Base-by-base conservation (phyloP, 768 basidiomycete genomes). In the Termitomyces sp. region DNA sequence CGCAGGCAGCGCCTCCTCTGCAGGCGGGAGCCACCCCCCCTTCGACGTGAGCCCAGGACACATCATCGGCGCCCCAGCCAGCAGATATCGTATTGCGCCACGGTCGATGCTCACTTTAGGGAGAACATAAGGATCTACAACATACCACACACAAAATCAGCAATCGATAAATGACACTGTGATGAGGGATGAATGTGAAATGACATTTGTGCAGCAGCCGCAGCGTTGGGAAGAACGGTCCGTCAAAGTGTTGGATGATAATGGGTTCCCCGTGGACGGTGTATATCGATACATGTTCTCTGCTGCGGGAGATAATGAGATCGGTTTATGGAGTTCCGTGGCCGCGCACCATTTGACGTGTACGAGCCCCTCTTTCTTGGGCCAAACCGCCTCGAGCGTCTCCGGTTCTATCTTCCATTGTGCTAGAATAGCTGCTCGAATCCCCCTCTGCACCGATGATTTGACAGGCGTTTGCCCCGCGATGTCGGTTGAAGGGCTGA, bases 171-270 rank as follows among this genome's bases (percentile, higher is more conserved):
- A 31, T 31, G 39, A 16, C 23, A 45, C 35, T 52, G 50, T 39
- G 44, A 45, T 33, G 49, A 38, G 36, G 53, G 41, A 35, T 49
- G 25, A 3, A n/a, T 1, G 22, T 13, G n/a, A 32, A 70, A 83
- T 62, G 67, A 96, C 97, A 99, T 76, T 91, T 89, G 73, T 99
- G 97, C 53, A 98, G 73, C 16, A 98, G 68, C 57, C 88, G 80
- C 59, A 99, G 76, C 1, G 94, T 95, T 4, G 97, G 97, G 66
- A 84, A 89, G 63, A 91, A 83, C 0, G 93, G 93, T 1, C 92
- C 95, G 71, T 99, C 95, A 66, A 91, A 94, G 68, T 97, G 94
- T 68, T 99, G 94, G 78, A 97, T 94, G 70, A 96, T 89, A 48
- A 98, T 68, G 5, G 96, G 95, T 65, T 91, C 88, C 44, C 86